These are phyloP conservation scores for Microdochium trichocladiopsis DNA, from an alignment of 2,329 filamentous ascomycete species.

Conservation along the genomic window DNA sequence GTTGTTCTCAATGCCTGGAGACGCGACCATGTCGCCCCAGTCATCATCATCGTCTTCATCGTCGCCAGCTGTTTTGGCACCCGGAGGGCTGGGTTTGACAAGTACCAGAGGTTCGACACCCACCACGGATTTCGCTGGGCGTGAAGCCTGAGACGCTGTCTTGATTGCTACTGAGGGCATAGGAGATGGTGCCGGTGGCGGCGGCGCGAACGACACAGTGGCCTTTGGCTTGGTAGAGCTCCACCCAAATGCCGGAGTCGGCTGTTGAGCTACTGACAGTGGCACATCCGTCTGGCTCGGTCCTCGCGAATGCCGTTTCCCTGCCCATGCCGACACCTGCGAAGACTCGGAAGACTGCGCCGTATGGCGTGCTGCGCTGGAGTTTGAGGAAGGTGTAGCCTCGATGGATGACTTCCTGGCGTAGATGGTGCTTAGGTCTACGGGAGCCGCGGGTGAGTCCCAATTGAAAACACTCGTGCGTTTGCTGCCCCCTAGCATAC, in stretches of 20 bases:
- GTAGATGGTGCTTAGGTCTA: constrained; percentile 40
- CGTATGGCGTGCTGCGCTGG: constrained; percentile 7
- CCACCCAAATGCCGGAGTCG: constrained; percentile 22
- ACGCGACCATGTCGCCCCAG: constrained; percentile 54
- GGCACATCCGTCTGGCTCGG: not conserved
- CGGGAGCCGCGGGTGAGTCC: constrained; percentile 44
- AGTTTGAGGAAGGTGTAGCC: constrained; percentile 16
- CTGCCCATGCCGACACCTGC: constrained; percentile 1
- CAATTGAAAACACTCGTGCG: constrained; percentile 52
- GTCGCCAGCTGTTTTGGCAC: not conserved
- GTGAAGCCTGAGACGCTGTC: not conserved
- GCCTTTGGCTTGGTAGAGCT: constrained; percentile 7
- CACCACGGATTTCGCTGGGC: not conserved
- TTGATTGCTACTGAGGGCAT: not conserved
- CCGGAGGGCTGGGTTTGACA: not conserved
- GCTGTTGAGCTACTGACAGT: constrained; percentile 12
- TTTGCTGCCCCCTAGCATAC: constrained; percentile 33
- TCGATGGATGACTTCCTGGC: constrained; percentile 22
- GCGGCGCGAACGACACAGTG: constrained; percentile 5
- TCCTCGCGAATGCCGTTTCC: not conserved
- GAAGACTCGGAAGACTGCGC: not conserved
- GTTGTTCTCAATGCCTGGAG: constrained; percentile 17
- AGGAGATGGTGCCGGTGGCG: constrained; percentile 1
- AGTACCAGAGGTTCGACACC: not conserved
- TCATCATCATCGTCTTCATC: constrained; percentile 44